A percentile compares a stretch with the other conserved stretches of the same genome.
These are phyloP conservation scores for Fraxinus velutina DNA, from an alignment of 305 asterid species.

Conservation along the genomic window DNA sequence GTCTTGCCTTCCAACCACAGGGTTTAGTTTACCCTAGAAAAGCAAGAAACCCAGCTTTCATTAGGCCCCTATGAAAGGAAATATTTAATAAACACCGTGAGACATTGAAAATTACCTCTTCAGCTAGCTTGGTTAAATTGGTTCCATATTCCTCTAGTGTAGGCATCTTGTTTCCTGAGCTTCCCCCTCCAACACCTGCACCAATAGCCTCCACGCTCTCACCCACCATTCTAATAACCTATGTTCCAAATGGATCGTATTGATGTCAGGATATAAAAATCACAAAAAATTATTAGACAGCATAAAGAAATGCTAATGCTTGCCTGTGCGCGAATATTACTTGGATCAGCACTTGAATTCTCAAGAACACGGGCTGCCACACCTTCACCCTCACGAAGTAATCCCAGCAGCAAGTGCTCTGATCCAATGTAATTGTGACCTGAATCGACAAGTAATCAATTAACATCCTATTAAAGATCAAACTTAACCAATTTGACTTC, in stretches of 20 bases:
- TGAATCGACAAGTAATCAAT: constrained; percentile 23
- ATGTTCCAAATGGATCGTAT: constrained; percentile 14
- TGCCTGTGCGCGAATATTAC: constrained; percentile 88
- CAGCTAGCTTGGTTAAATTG: constrained; percentile 89
- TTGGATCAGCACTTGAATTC: constrained; percentile 89
- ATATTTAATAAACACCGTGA: constrained; percentile 13
- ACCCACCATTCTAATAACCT: constrained; percentile 92
- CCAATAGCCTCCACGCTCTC: constrained; percentile 87
- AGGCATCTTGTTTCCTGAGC: constrained; percentile 87
- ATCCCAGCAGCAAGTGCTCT: constrained; percentile 90
- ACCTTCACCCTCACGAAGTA: constrained; percentile 97
- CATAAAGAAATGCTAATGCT: constrained; percentile 20
- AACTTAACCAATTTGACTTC: not conserved
- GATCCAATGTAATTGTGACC: constrained; percentile 98
- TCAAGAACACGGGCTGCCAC: constrained; percentile 95
- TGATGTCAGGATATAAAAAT: constrained; percentile 15
- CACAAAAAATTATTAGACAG: not conserved
- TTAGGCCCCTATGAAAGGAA: constrained; percentile 11
- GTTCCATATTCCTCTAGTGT: constrained; percentile 96
- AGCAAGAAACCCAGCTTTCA: constrained; percentile 14
- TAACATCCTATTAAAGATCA: not conserved
- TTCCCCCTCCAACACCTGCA: constrained; percentile 87
- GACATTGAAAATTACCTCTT: constrained; percentile 59
- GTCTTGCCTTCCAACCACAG: constrained; percentile 84
- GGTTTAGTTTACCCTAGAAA: constrained; percentile 85